These are phyloP conservation scores for Leccinum obscurum DNA, from an alignment of 768 basidiomycete species.

Conservation along the genomic window DNA sequence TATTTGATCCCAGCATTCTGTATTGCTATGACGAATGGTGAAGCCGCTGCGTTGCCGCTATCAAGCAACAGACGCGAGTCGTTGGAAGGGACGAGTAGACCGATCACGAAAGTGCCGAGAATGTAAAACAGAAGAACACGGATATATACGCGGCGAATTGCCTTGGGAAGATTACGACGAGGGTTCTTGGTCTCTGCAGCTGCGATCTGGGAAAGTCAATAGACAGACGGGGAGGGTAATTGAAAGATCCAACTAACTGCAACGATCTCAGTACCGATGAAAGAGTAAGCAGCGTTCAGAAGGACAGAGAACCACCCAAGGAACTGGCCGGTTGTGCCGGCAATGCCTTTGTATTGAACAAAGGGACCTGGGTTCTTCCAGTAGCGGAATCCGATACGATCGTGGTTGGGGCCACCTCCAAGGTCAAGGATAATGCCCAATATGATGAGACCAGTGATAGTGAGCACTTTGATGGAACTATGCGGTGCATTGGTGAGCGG, in stretches of 20 bases:
- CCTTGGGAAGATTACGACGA: constrained; percentile 59
- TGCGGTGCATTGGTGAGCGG: not conserved
- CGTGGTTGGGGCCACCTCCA: constrained; percentile 84
- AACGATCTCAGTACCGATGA: constrained; percentile 92
- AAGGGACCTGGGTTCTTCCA: constrained; percentile 93
- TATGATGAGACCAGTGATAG: constrained; percentile 71
- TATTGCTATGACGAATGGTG: constrained; percentile 93
- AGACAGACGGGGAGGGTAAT: not conserved
- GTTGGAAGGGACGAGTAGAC: constrained; percentile 78
- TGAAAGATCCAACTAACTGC: constrained; percentile 51
- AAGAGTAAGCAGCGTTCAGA: constrained; percentile 90
- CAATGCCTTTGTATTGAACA: constrained; percentile 63
- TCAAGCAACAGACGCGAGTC: constrained; percentile 50
- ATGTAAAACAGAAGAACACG: constrained; percentile 85
- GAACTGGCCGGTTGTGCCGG: constrained; percentile 76
- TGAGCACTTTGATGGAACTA: constrained; percentile 86
- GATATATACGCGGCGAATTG: constrained; percentile 61
- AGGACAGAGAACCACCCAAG: constrained; percentile 69
- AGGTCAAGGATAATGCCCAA: constrained; percentile 78
- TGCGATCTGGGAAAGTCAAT: constrained; percentile 55
- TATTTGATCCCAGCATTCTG: constrained; percentile 80
- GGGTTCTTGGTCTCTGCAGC: constrained; percentile 94
- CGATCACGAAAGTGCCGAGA: constrained; percentile 70
- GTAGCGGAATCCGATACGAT: constrained; percentile 59
- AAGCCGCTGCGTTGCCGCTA: constrained; percentile 57